A percentile compares a stretch with the other conserved stretches of the same genome.
Evolutionary conservation across 2,329 filamentous ascomycete genomes (phyloP).

Genomic region (Gyromitra esculenta): DNA sequence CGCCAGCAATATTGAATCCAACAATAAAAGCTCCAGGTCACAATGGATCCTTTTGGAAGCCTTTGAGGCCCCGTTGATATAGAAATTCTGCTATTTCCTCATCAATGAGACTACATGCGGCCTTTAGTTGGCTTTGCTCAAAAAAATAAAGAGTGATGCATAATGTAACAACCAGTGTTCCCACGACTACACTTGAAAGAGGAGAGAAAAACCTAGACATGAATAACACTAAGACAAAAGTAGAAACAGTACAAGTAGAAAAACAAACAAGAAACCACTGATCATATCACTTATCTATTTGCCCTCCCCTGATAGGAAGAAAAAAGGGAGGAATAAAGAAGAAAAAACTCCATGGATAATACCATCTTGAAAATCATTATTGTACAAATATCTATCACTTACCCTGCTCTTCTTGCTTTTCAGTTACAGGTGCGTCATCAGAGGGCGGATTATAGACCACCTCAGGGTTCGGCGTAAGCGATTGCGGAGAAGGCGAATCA

Average conservation of each 20-base stretch:
- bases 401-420: conserved; percentile 23
- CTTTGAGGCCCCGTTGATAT: conserved; percentile 6
- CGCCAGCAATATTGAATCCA: neutral
- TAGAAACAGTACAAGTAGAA: conserved; percentile 7
- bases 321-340: neutral
- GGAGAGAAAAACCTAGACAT: conserved; percentile 2
- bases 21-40: conserved; percentile 6
- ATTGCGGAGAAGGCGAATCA: conserved; percentile 43
- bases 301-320: neutral
- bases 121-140: neutral
- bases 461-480: conserved; percentile 46
- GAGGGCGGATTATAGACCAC: conserved; percentile 27
- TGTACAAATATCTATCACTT: conserved; percentile 33
- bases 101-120: neutral
- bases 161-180: conserved; percentile 44
- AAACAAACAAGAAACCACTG: conserved; percentile 5
- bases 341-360: conserved; percentile 44
- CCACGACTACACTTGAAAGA: conserved; percentile 20
- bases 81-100: conserved; percentile 3
- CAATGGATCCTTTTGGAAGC: neutral
- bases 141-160: conserved; percentile 26
- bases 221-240: conserved; percentile 35
- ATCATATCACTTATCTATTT: conserved; percentile 36
- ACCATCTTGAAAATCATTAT: conserved; percentile 24
- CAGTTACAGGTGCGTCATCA: conserved; percentile 1